Evolutionary conservation across 148 eudicot species (phyloP).

Genomic region (Chenopodium formosanum): DNA sequence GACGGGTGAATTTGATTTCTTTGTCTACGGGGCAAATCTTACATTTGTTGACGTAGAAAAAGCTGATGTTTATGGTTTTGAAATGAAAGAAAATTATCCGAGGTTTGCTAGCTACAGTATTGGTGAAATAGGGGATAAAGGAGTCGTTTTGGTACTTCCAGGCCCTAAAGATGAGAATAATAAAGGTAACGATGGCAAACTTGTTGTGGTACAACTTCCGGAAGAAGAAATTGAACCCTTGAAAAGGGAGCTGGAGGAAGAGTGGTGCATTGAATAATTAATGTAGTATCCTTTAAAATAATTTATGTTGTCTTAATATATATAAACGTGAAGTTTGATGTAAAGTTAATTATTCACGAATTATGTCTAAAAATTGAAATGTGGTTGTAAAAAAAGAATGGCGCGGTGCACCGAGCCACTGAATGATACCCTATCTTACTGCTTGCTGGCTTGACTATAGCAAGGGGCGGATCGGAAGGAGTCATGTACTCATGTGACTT

Average conservation of each 20-base stretch:
- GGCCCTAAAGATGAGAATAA: slow-evolving; percentile 18
- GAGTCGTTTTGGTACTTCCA: slow-evolving; percentile 54
- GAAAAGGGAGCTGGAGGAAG: slow-evolving; percentile 39
- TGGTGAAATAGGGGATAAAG: slow-evolving; percentile 57
- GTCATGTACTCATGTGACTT: too few species aligned
- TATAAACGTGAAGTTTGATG: too few species aligned
- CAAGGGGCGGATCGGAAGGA: too few species aligned
- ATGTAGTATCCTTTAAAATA: neutral
- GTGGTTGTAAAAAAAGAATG: too few species aligned
- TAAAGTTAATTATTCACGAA: too few species aligned
- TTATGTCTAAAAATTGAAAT: too few species aligned
- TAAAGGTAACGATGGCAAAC: slow-evolving; percentile 18
- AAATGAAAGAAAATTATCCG: slow-evolving; percentile 40
- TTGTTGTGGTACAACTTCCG: slow-evolving; percentile 41
- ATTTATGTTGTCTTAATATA: neutral
- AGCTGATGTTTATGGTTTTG: slow-evolving; percentile 44
- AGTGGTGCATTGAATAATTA: slow-evolving; percentile 34
- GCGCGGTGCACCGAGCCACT: too few species aligned
- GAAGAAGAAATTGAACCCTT: slow-evolving; percentile 40
- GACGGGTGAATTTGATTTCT: slow-evolving; percentile 33
- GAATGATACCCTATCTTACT: too few species aligned
- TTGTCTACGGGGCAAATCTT: slow-evolving; percentile 64
- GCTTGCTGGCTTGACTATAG: too few species aligned
- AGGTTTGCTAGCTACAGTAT: slow-evolving; percentile 39
- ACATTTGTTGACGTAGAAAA: slow-evolving; percentile 67